Percentiles rank a stretch among this genome's conserved stretches.
Evolutionary conservation across 2,329 filamentous ascomycete species (phyloP).

Genomic region (Sphaerulina vaccinii): DNA sequence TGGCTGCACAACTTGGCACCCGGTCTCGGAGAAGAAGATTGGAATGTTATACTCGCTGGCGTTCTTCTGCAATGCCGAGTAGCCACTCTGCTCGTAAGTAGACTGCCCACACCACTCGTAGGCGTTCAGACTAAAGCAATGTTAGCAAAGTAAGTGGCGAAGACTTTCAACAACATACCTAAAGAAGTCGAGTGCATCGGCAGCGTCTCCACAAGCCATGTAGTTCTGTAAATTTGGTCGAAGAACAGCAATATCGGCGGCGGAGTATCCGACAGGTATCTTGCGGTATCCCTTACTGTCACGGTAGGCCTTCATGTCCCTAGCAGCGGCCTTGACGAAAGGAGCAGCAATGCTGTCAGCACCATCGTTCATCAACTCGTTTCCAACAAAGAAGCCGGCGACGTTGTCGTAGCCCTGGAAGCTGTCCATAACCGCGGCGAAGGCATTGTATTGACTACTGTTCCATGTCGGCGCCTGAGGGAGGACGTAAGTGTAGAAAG

Average conservation of each 20-base stretch:
- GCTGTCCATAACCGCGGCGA: slow-evolving; percentile 70
- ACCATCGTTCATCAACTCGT: slow-evolving; percentile 70
- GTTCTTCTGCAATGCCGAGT: slow-evolving; percentile 64
- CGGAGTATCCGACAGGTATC: slow-evolving; percentile 84
- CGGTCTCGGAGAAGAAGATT: slow-evolving; percentile 87
- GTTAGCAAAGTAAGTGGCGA: neutral
- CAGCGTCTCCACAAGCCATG: slow-evolving; percentile 68
- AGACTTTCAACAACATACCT: slow-evolving; percentile 28
- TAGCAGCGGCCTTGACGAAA: slow-evolving; percentile 66
- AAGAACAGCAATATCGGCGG: slow-evolving; percentile 74
- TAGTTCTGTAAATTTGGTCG: slow-evolving; percentile 69
- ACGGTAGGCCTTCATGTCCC: slow-evolving; percentile 80
- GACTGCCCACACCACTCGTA: slow-evolving; percentile 32
- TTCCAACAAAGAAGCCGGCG: slow-evolving; percentile 82
- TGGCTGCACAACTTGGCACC: slow-evolving; percentile 67
- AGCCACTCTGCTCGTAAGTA: slow-evolving; percentile 58
- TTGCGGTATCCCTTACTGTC: slow-evolving; percentile 72
- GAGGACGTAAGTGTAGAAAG: slow-evolving; percentile 65
- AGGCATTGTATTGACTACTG: slow-evolving; percentile 65
- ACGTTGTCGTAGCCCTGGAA: slow-evolving; percentile 78
- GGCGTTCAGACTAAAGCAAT: slow-evolving; percentile 63
- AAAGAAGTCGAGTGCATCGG: slow-evolving; percentile 78
- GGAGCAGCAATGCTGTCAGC: slow-evolving; percentile 66
- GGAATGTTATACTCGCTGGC: slow-evolving; percentile 73
- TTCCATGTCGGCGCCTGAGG: slow-evolving; percentile 65